phyloP scores from a whole-genome alignment of 331 rosid genomes.

The Malus hybrid region DNA sequence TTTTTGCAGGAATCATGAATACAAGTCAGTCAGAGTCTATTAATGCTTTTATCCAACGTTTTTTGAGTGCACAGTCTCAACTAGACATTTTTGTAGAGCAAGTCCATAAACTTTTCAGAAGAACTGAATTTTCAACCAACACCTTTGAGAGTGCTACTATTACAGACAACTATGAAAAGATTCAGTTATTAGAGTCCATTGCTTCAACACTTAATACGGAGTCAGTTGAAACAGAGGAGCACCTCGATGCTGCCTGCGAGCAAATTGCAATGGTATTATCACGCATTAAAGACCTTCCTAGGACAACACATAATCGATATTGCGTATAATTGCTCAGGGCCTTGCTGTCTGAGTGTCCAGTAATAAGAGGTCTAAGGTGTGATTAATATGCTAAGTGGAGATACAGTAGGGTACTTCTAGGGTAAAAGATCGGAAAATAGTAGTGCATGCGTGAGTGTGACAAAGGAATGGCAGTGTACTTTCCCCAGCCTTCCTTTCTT shows the following conservation, averaged over 20 bases:
- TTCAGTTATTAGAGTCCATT: conserved; percentile 59
- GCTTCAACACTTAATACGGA: conserved; percentile 49
- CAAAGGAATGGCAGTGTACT: conserved; percentile 19
- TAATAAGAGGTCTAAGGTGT: conserved; percentile 22
- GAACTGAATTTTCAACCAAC: conserved; percentile 1
- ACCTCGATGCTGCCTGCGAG: conserved; percentile 64
- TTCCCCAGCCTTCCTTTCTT: not conserved
- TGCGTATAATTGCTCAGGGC: conserved; percentile 39
- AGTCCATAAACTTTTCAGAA: conserved; percentile 30
- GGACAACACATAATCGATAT: conserved; percentile 44
- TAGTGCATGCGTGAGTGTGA: conserved; percentile 1
- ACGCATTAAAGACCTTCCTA: conserved; percentile 57
- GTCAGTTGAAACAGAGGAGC: conserved; percentile 70
- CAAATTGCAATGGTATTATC: conserved; percentile 57
- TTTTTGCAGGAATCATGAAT: conserved; percentile 67
- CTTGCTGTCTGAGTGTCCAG: conserved; percentile 56
- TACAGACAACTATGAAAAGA: conserved; percentile 49
- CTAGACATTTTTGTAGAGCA: conserved; percentile 55
- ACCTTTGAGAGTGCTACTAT: conserved; percentile 26
- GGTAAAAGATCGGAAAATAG: conserved; percentile 2
- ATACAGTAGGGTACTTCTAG: conserved; percentile 44
- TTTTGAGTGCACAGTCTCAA: conserved; percentile 63
- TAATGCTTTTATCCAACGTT: conserved; percentile 60
- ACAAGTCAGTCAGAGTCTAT: conserved; percentile 57
- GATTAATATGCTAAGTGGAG: conserved; percentile 32